phyloP scores from a whole-genome alignment of 2,329 filamentous ascomycete species.

The Penicillium italicum region DNA sequence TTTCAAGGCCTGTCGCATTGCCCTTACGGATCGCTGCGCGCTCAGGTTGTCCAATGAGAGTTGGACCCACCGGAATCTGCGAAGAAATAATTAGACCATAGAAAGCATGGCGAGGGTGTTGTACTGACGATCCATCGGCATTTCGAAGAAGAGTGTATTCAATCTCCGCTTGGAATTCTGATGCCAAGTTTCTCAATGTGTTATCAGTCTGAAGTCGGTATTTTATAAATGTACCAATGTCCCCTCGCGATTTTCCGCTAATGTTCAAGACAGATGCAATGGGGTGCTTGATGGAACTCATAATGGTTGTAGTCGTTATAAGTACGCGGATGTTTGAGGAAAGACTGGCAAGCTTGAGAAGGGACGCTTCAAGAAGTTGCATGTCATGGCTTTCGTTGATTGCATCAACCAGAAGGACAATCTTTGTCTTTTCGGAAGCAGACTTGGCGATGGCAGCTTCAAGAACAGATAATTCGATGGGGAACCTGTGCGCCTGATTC shows the following conservation, averaged over 20 bases:
- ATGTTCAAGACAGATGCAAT: constrained; percentile 6
- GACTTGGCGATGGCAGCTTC: constrained; percentile 16
- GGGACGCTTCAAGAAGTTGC: constrained; percentile 9
- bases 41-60: constrained; percentile 20
- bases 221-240: constrained; percentile 15
- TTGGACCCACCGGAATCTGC: constrained; percentile 22
- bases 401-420: constrained; percentile 18
- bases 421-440: constrained; percentile 1
- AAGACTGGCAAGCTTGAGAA: constrained; percentile 10
- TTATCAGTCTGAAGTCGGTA: constrained; percentile 12
- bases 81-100: neutral
- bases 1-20: constrained; percentile 16
- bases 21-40: constrained; percentile 14
- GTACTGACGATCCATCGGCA: constrained; percentile 21
- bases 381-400: constrained; percentile 19
- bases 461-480: constrained; percentile 11
- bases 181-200: constrained; percentile 2
- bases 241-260: constrained; percentile 10
- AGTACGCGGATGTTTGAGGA: constrained; percentile 16
- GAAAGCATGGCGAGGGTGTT: neutral
- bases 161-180: constrained; percentile 15
- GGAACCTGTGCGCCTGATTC: constrained; percentile 13
- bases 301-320: constrained; percentile 13
- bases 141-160: constrained; percentile 4
- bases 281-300: neutral